Evolutionary conservation across 495 filamentous ascomycete genomes (phyloP), one percentile per base, ranked within the genome.

Genomic region (Tuber aestivum): DNA sequence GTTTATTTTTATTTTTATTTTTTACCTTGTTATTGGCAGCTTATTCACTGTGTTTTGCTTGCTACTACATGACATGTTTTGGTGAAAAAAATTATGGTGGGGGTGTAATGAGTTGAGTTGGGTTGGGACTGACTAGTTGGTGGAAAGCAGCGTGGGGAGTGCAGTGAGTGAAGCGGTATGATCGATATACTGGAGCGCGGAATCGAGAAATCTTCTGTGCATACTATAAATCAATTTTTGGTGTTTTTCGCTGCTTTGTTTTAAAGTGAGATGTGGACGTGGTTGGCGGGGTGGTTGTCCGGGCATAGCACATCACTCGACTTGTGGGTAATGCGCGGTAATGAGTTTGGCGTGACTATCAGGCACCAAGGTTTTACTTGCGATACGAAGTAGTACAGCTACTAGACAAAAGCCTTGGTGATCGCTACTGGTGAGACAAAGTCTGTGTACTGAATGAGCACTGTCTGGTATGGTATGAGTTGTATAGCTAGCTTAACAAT

Each of bases 151-250:
- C 3, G 27, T 35, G 27, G 27, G 35, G 18, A 65, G 56, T 35
- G 32, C 0, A 32, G 56, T 65, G 14, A 16, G 27, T 65, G 14
- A 7, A 35, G 10, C 14, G 35, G 27, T 16, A 35, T 14, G 56
- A 8, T 20, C 2, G 4, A 18, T 65, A 20, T 35, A 65, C 14
- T 32, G 56, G 56, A 35, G 56, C 16, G 35, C 56, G 56, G 56
- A 35, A 35, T 65, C 20, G 56, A 35, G 27, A 32, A 18, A 35
- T 32, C 35, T 65, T 35, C 3, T 65, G 27, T 45, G 71, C 81
- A 80, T 76, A 79, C 10, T 61, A 32, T 16, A 14, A 61, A 23
- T 61, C 27, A 27, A 6, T 61, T 61, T 61, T 61, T 61, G n/a
- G 10, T 27, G 9, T 27, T 61, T 61, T 61, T 9, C 23, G 21